Evolutionary conservation across 208 protist species (phyloP).

Genomic region (Acanthamoeba culbertsoni): DNA sequence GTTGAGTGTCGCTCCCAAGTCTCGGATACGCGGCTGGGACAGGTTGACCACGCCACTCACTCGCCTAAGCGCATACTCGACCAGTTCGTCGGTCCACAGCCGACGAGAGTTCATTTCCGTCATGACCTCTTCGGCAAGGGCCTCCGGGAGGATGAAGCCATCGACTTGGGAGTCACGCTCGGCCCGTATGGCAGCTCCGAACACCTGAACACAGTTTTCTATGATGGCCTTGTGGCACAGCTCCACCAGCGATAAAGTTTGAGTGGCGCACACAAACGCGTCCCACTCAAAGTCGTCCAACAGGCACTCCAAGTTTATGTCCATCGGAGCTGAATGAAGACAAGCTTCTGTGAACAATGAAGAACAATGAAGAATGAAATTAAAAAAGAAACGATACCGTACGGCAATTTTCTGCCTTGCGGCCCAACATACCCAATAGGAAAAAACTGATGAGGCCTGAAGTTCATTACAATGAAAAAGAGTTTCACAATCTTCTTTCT

Average conservation of each 20-base stretch:
- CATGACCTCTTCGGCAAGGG: neutral
- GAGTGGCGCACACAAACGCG: neutral
- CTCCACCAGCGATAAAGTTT: neutral
- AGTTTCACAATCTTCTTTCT: too few species aligned
- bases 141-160: neutral
- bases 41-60: neutral
- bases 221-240: neutral
- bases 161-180: neutral
- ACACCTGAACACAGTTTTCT: neutral
- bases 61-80: neutral
- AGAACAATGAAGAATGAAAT: too few species aligned
- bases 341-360: too few species aligned
- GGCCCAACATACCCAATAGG: too few species aligned
- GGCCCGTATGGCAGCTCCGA: neutral
- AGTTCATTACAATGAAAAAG: too few species aligned
- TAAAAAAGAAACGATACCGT: too few species aligned
- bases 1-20: neutral
- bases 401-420: too few species aligned
- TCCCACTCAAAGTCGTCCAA: neutral
- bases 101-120: neutral
- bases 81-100: neutral
- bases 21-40: neutral
- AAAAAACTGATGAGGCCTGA: too few species aligned
- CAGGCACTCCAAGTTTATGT: neutral
- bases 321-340: too few species aligned